Evolutionary conservation across 345 rosid genomes (phyloP).

Genomic region (Eucalyptus melliodora): DNA sequence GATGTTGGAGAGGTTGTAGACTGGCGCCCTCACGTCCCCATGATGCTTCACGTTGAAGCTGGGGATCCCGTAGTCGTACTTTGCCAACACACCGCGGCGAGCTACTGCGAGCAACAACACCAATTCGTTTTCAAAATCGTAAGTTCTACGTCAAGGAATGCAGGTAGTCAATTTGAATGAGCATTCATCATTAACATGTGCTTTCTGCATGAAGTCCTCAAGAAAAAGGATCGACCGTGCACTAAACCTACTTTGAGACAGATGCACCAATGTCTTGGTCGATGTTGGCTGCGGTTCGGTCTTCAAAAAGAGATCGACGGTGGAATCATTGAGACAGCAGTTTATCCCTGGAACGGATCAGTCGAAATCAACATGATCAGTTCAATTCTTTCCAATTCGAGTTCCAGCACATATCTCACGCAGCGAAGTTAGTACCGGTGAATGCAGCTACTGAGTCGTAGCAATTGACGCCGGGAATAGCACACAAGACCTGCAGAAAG

Average conservation of each 20-base stretch:
- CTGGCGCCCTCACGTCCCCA: slow-evolving; percentile 50
- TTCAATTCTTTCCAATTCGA: neutral
- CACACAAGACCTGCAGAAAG: slow-evolving; percentile 44
- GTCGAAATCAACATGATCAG: neutral
- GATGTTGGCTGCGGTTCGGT: slow-evolving; percentile 82
- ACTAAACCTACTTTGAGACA: slow-evolving; percentile 62
- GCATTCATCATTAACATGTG: neutral
- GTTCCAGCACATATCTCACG: neutral
- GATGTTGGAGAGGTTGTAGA: slow-evolving; percentile 69
- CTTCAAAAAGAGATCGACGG: slow-evolving; percentile 33
- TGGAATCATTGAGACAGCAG: slow-evolving; percentile 77
- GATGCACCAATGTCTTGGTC: slow-evolving; percentile 77
- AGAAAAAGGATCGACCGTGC: neutral
- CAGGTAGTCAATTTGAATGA: neutral
- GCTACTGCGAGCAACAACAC: slow-evolving; percentile 27
- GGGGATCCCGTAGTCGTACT: slow-evolving; percentile 60
- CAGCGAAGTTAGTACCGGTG: slow-evolving; percentile 34
- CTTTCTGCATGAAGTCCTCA: neutral
- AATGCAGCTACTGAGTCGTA: slow-evolving; percentile 50
- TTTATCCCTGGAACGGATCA: slow-evolving; percentile 36
- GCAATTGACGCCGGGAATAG: slow-evolving; percentile 55
- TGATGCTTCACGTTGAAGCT: slow-evolving; percentile 39
- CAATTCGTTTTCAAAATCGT: neutral
- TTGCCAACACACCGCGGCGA: slow-evolving; percentile 46
- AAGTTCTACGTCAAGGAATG: neutral